These are phyloP conservation scores for Xylaria sp. DNA, from an alignment of 2,329 filamentous ascomycete species.

Conservation along the genomic window DNA sequence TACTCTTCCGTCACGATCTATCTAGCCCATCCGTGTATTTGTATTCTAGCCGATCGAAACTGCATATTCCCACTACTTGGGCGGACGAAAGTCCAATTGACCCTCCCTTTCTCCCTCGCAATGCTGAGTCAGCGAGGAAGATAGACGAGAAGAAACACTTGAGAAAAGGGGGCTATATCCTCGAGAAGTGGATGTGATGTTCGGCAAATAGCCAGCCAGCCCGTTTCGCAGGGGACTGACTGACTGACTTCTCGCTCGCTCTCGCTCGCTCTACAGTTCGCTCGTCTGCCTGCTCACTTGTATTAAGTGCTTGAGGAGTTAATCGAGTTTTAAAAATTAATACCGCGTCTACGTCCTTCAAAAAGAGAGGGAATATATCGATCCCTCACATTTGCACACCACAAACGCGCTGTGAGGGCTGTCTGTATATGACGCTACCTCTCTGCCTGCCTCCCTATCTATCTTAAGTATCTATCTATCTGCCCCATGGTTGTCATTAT, in stretches of 20 bases:
- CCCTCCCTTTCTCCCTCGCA: neutral
- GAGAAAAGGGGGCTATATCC: neutral
- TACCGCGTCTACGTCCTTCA: neutral
- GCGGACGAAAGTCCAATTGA: neutral
- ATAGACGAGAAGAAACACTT: neutral
- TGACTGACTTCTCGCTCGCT: neutral
- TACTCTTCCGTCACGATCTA: slow-evolving; percentile 10
- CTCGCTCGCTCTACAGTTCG: neutral
- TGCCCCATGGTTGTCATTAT: neutral
- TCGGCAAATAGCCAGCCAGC: neutral
- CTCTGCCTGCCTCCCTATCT: too few relatives aligned
- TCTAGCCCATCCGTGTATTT: slow-evolving; percentile 12
- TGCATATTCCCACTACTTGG: neutral
- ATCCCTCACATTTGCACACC: neutral
- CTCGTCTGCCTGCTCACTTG: neutral
- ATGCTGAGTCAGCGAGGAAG: too few relatives aligned
- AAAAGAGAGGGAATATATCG: neutral
- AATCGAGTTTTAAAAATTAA: neutral
- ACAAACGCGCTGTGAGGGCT: neutral
- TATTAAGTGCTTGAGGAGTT: neutral
- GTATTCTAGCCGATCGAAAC: neutral
- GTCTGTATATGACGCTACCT: too few relatives aligned
- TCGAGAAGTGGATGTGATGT: neutral
- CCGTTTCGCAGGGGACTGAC: neutral
- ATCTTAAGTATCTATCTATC: too few relatives aligned